Evolutionary conservation across 129 eudicot genomes (phyloP).

Genomic region (Dittrichia graveolens): DNA sequence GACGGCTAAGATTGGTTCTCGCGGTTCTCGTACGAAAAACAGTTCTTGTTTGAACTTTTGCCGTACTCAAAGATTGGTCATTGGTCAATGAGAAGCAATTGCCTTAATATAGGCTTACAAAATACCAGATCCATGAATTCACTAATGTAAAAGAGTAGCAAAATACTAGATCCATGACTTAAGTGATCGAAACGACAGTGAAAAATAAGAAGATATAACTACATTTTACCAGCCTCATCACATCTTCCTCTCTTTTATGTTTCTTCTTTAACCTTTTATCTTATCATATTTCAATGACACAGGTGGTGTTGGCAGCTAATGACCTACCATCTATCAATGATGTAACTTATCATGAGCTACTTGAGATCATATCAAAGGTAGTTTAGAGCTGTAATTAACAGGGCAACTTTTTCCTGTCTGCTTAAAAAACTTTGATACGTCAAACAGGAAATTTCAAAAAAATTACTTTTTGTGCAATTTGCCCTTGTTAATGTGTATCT

Average conservation of each 20-base stretch:
- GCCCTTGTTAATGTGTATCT: background rate
- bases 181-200: background rate
- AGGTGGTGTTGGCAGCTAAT: constrained; percentile 97
- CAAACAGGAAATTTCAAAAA: too few species aligned
- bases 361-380: constrained; percentile 84
- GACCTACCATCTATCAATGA: constrained; percentile 98
- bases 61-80: too few species aligned
- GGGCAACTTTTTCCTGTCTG: too few species aligned
- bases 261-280: background rate
- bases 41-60: too few species aligned
- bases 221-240: background rate
- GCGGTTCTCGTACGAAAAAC: too few species aligned
- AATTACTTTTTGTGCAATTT: too few species aligned
- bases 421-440: too few species aligned
- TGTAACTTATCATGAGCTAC: constrained; percentile 78
- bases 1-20: too few species aligned
- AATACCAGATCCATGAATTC: background rate
- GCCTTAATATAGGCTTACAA: background rate
- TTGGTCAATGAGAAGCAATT: background rate
- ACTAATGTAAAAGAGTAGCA: background rate
- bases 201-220: background rate
- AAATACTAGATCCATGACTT: background rate
- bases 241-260: constrained; percentile 7
- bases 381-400: background rate
- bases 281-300: constrained; percentile 30